A percentile compares a stretch with the other conserved stretches of the same genome.
These are phyloP conservation scores for Cenchrus purpureus DNA, from an alignment of 176 grass and related monocot species.

Conservation along the genomic window DNA sequence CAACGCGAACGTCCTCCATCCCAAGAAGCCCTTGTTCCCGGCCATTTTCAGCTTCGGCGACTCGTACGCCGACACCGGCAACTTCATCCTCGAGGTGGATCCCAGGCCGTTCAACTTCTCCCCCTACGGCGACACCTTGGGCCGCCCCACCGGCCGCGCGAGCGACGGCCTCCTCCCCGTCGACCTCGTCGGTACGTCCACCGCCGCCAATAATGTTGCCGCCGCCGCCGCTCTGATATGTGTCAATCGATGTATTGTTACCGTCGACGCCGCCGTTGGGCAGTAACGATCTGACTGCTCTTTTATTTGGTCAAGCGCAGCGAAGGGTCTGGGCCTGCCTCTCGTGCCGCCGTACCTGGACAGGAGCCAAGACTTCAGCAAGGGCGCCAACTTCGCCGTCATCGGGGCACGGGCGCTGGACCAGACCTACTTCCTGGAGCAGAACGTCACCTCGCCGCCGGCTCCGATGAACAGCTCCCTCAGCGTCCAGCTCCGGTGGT, in stretches of 20 bases:
- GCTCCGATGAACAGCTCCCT: conserved; percentile 47
- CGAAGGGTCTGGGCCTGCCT: conserved; percentile 53
- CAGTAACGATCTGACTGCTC: neutral
- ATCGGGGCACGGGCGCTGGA: conserved; percentile 41
- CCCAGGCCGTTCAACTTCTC: conserved; percentile 21
- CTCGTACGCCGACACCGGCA: conserved; percentile 72
- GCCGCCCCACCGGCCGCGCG: conserved; percentile 42
- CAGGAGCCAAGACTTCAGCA: conserved; percentile 35
- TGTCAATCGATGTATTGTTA: neutral
- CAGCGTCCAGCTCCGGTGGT: conserved; percentile 52
- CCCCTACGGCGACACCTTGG: conserved; percentile 44
- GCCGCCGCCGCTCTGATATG: neutral
- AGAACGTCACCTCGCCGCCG: neutral
- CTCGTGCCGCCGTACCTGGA: conserved; percentile 51
- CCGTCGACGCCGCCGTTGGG: neutral
- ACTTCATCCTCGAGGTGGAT: conserved; percentile 32
- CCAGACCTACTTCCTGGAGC: conserved; percentile 40
- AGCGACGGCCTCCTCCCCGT: conserved; percentile 60
- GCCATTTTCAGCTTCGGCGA: conserved; percentile 66
- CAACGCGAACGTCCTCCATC: neutral
- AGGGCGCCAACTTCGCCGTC: conserved; percentile 59
- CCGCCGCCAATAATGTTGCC: too few relatives aligned
- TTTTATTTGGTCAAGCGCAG: conserved; percentile 12
- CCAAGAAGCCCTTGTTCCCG: neutral
- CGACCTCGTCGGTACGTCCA: conserved; percentile 53